Evolutionary conservation across 2,329 filamentous ascomycete species (phyloP), one percentile per base, ranked within the genome.

Genomic region (Rasamsonia emersonii): DNA sequence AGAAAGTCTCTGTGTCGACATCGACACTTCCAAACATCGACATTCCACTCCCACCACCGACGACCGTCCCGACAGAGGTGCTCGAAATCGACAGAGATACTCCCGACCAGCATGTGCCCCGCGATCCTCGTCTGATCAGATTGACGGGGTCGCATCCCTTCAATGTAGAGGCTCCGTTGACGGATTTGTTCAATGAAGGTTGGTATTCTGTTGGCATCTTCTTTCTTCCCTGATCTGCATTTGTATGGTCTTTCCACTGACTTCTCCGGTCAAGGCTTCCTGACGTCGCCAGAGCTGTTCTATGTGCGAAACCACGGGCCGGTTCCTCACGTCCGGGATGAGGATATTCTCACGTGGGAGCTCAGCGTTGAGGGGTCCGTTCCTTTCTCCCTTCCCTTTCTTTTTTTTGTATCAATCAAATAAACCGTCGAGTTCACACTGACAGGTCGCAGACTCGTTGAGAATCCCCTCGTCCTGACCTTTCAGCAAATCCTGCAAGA

Each of bases 251-350:
- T n/a, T n/a, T n/a, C n/a, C n/a, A 28, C 30, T 36, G 19, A 17
- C 19, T 24, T 30, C 13, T 4, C 18, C 27, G n/a, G n/a, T n/a
- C 66, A 73, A 62, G 86, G 88, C 0, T 94, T 94, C 51, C 64
- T 95, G 21, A 95, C 86, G 1, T 84, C 79, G 23, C 82, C 86
- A 9, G 82, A 93, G 46, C 66, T 95, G 1, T 91, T 93, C 60
- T 95, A 93, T 55, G 88, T 95, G 6, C 70, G 88, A 20, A 95
- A 94, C 49, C 88, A 95, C 64, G 88, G 88, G 9, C 65, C 77
- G 0, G 86, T 94, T 5, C 88, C 86, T 1, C 64, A 73, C 34
- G 82, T 91, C 11, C 67, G 71, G 6, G 83, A 93, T 42, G 65
- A 74, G 15, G 76, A 83, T 3, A 76, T 85, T 36, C 71, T 78